Conservation (phyloP, 202 grass and related monocot species). For the Schoenoplectus tabernaemontani region DNA sequence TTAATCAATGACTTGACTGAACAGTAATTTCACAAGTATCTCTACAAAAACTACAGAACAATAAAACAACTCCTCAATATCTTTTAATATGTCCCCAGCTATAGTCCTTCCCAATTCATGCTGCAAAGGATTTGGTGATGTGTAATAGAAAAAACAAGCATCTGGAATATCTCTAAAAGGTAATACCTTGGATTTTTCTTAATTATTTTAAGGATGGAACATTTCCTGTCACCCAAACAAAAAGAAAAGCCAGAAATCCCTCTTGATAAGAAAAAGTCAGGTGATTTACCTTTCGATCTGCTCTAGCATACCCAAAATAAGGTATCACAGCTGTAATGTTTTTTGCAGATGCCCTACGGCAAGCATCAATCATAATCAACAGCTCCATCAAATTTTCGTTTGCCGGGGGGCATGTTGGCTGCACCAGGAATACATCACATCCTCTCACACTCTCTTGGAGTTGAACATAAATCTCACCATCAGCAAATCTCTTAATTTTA, state of each 20-base stretch:
- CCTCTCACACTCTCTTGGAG: slow-evolving; percentile 83
- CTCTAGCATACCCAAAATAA: slow-evolving; percentile 90
- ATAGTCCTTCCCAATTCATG: not conserved
- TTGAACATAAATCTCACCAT: slow-evolving; percentile 91
- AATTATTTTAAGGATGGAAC: not conserved
- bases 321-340: slow-evolving; percentile 84
- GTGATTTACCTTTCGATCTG: slow-evolving; percentile 52
- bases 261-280: not conserved
- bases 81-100: not conserved
- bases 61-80: not conserved
- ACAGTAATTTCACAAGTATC: not conserved
- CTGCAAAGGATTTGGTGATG: not conserved
- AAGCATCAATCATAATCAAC: slow-evolving; percentile 86
- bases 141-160: not conserved
- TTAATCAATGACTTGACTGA: slow-evolving; percentile 1
- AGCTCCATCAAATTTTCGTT: slow-evolving; percentile 97
- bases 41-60: not conserved
- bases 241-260: not conserved
- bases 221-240: not conserved
- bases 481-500: slow-evolving; percentile 74
- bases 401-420: slow-evolving; percentile 76
- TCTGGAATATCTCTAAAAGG: not conserved
- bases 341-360: slow-evolving; percentile 79
- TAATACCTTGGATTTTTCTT: not conserved
- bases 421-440: slow-evolving; percentile 76